These are phyloP conservation scores for Aegilops bicornis DNA, from an alignment of 176 grass and related monocot species.

Conservation along the genomic window DNA sequence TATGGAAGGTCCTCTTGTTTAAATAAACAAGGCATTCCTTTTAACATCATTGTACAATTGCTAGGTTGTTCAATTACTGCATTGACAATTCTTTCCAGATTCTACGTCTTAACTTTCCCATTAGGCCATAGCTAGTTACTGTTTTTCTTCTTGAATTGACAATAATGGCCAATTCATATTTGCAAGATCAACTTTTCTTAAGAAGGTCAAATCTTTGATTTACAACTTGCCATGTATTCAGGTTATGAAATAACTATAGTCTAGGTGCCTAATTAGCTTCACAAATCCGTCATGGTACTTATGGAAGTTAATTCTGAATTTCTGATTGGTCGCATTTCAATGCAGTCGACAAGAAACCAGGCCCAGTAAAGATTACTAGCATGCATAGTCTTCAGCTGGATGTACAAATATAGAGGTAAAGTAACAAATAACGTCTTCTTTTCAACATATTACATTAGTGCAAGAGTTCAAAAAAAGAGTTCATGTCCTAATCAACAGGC, in stretches of 20 bases:
- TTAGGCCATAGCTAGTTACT: too few species aligned
- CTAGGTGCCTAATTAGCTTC: background rate
- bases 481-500: background rate
- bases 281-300: background rate
- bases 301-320: background rate
- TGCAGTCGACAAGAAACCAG: background rate
- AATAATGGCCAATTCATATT: too few species aligned
- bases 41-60: background rate
- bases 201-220: too few species aligned
- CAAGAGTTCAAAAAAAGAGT: background rate
- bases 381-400: background rate
- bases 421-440: background rate
- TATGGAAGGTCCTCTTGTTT: background rate
- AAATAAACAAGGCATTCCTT: background rate
- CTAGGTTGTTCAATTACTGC: background rate
- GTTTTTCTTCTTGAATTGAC: too few species aligned
- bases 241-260: background rate
- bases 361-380: background rate
- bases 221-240: background rate
- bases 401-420: slow-evolving; percentile 16
- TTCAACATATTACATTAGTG: background rate
- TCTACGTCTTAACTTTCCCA: background rate
- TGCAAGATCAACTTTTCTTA: too few species aligned
- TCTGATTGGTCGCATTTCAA: background rate
- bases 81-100: background rate